phyloP scores from a whole-genome alignment of 371 early-diverging fungal species.

The Phascolomyces articulosus region DNA sequence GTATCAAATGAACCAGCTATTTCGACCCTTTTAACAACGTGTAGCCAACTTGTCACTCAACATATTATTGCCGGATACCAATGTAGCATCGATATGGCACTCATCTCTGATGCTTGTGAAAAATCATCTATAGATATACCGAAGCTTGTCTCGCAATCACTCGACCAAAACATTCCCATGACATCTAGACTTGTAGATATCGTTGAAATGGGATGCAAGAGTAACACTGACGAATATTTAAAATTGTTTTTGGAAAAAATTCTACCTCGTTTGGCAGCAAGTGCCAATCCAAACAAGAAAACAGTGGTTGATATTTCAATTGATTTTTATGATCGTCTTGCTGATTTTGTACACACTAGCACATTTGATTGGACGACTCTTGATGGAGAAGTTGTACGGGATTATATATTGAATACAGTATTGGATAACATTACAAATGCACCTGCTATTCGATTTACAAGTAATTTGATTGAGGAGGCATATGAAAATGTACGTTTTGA shows the following conservation, averaged over 20 bases:
- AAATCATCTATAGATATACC: slow-evolving; percentile 28
- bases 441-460: slow-evolving; percentile 38
- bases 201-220: not conserved
- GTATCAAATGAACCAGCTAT: not conserved
- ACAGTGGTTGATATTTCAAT: slow-evolving; percentile 23
- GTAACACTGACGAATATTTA: slow-evolving; percentile 4
- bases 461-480: slow-evolving; percentile 23
- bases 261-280: slow-evolving; percentile 14
- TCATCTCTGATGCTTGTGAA: slow-evolving; percentile 21
- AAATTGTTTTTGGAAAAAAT: not conserved
- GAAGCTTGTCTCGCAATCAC: slow-evolving; percentile 13
- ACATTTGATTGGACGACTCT: slow-evolving; percentile 22
- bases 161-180: slow-evolving; percentile 10
- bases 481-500: slow-evolving; percentile 37
- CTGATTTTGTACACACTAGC: not conserved
- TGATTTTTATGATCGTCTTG: slow-evolving; percentile 25
- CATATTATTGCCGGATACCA: slow-evolving; percentile 36
- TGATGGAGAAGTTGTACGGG: slow-evolving; percentile 43
- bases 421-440: slow-evolving; percentile 45
- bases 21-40: not conserved
- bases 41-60: slow-evolving; percentile 1
- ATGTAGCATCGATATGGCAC: slow-evolving; percentile 15
- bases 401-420: slow-evolving; percentile 42
- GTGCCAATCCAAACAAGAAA: slow-evolving; percentile 22
- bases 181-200: not conserved